These are phyloP conservation scores for Colletotrichum sp. DNA, from an alignment of 2,329 filamentous ascomycete species.

Conservation along the genomic window DNA sequence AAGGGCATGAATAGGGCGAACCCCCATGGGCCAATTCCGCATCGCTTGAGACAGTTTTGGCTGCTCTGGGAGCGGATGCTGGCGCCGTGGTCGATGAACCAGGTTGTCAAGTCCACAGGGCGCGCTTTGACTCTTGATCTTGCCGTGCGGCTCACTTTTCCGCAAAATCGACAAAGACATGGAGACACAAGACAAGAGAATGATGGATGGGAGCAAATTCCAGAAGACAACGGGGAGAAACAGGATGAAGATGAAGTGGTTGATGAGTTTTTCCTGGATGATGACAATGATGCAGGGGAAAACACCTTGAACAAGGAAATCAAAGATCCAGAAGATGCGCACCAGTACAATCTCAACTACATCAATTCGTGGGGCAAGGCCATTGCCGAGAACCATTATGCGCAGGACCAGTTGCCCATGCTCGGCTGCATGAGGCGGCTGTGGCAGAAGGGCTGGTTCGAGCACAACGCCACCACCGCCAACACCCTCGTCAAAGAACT, in stretches of 20 bases:
- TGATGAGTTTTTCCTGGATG: neutral
- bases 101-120: neutral
- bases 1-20: neutral
- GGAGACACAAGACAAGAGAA: neutral
- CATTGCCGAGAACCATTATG: neutral
- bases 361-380: neutral
- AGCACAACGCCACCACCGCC: neutral
- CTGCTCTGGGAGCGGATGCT: neutral
- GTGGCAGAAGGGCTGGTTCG: neutral
- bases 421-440: neutral
- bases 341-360: neutral
- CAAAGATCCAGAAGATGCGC: neutral
- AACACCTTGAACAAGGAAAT: neutral
- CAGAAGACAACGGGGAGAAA: neutral
- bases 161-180: fast-evolving
- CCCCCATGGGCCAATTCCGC: neutral
- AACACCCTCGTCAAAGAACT: neutral
- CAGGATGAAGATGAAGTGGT: neutral
- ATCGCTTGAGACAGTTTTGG: neutral
- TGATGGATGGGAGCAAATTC: fast-evolving
- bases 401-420: conserved; percentile 2
- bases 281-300: neutral
- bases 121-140: neutral
- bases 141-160: neutral
- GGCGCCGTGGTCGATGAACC: neutral